These are phyloP conservation scores for Globisporangium parvum DNA, from an alignment of 352 stramenopile species.

Conservation along the genomic window DNA sequence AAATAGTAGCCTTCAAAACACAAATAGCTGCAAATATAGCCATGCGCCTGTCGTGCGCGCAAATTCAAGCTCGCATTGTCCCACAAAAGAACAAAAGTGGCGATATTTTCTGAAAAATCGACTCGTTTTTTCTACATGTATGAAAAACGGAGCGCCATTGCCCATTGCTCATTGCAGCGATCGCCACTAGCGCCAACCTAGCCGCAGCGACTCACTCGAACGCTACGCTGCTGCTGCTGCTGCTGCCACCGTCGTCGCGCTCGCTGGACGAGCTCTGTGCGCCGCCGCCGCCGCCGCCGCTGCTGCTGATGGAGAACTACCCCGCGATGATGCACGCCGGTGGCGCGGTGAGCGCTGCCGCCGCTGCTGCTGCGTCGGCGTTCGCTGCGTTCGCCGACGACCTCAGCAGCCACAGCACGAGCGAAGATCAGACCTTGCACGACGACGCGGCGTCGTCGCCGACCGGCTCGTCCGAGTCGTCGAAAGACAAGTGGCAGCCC, in stretches of 20 bases:
- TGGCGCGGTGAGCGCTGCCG: background rate
- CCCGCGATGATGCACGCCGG: constrained; percentile 4
- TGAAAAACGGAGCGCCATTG: too few relatives aligned
- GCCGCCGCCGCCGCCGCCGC: too few relatives aligned
- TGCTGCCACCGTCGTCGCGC: background rate
- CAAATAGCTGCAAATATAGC: too few relatives aligned
- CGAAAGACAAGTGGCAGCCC: constrained; percentile 52
- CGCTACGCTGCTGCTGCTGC: background rate
- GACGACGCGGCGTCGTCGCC: constrained; percentile 16
- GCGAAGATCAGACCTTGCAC: constrained; percentile 6
- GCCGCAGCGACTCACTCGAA: too few relatives aligned
- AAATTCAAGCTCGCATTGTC: too few relatives aligned
- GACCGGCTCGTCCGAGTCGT: constrained; percentile 24
- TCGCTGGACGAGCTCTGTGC: background rate
- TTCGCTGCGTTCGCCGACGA: constrained; percentile 9
- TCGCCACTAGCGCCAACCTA: too few relatives aligned
- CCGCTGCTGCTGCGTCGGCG: constrained; percentile 2
- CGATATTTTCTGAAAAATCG: too few relatives aligned
- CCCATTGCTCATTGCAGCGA: too few relatives aligned
- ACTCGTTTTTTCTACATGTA: too few relatives aligned
- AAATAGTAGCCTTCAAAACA: too few relatives aligned
- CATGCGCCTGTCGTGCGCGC: too few relatives aligned
- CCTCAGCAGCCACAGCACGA: constrained; percentile 4
- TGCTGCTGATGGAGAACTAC: background rate
- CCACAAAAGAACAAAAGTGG: too few relatives aligned